Base-by-base conservation (phyloP, 306 rosid genomes). In the Amphicarpaea edgeworthii region DNA sequence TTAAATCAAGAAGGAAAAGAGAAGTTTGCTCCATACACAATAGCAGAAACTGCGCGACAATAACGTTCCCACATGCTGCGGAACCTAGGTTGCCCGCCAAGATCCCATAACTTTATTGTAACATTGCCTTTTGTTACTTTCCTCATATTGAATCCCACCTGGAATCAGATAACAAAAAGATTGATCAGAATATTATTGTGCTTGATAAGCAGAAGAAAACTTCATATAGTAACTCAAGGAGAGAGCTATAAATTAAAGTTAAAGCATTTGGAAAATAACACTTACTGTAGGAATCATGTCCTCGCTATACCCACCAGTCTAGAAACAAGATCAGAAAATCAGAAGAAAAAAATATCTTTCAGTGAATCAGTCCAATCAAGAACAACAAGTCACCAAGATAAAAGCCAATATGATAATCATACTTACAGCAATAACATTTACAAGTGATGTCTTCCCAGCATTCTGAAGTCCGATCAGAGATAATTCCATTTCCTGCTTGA, bases 61-160 rank as follows among this genome's bases (percentile, higher is more conserved):
- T 93, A 93, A 41, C 97, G 89, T 72, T 93, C 97, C 97, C 97
- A 93, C 97, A 90, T 90, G 92, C 97, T 93, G 83, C 96, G 96
- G 79, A 93, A 93, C 81, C 97, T 87, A 72, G 97, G 97, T 75
- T 93, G 97, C 53, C 97, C 97, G 80, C 97, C 97, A 76, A 93
- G 94, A 88, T 93, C 97, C 97, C 97, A 93, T 87, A 93, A 85
- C 84, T 93, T 93, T 37, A 93, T 93, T 9, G 97, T 93, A 43
- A 93, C 97, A 78, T 93, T 93, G 76, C 97, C 97, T 82, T 93
- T 93, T 34, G 97, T 93, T 23, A 93, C 97, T 78, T 93, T 93
- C 85, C 87, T 87, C 97, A 90, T 93, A 83, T 93, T 93, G 85
- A 93, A 93, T 82, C 97, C 97, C 47, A 93, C 97, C 96, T 93